Base-by-base conservation (phyloP, 176 grass and related monocot genomes). In the Themeda triandra region DNA sequence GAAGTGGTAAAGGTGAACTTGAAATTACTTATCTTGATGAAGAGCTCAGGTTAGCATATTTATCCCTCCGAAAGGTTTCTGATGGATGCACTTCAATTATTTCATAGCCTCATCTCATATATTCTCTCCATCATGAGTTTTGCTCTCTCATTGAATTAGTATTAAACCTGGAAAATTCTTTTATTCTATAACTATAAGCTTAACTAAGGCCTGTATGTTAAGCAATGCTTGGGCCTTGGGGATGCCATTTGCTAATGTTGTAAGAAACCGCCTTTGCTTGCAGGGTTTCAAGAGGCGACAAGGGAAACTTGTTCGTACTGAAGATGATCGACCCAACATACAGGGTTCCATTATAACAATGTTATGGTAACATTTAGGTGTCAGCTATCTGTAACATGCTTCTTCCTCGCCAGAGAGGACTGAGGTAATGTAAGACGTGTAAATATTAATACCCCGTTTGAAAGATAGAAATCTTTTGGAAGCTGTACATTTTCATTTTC, bases 21-120 rank as follows among this genome's bases (percentile, higher is more conserved):
- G 95, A 98, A 69, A 89, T 93, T 69, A 98, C 95, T 63, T 98
- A 98, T 73, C 85, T 98, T 25, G 95, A 98, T 62, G 92, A 98
- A 90, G 92, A 95, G 73, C 73, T 95, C 77, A 86, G 95, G 92
- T 95, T 88, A 89, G 84, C 81, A 88, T 14, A 53, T 83, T 44
- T 63, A 18, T 18, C 75, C 41, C 37, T 82, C 65, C 25, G 54
- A 85, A 62, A 56, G 11, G 44, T 0, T 42, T 70, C 35, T 66
- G 40, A 25, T 71, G 33, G 40, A 51, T 4, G 33, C 25, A 40
- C 13, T 77, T 81, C 6, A 75, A 76, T 80, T 66, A 1, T 53
- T 75, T 54, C 5, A 25, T 56, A 42, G 54, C 28, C 30, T 18
- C 64, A n/a, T 29, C 30, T 24, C 64, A 51, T 64, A 8, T 51